These are phyloP conservation scores for Skeletonema marinoi DNA, from an alignment of 108 stramenopile species.

Conservation along the genomic window DNA sequence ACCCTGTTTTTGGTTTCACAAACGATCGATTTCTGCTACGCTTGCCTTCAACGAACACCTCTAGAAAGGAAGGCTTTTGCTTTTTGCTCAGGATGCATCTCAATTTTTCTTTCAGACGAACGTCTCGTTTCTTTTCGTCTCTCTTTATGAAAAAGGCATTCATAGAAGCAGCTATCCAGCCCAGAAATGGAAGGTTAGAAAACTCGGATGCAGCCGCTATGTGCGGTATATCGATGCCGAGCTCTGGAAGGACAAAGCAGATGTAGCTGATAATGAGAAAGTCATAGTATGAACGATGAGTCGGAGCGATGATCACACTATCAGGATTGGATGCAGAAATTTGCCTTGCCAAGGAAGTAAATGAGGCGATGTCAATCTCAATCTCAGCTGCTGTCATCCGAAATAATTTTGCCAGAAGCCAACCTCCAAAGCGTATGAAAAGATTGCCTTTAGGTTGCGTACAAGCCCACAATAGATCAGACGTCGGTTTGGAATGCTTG, in stretches of 20 bases:
- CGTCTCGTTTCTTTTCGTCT: constrained; percentile 52
- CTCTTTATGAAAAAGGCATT: constrained; percentile 78
- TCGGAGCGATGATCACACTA: constrained; percentile 78
- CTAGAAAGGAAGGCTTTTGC: constrained; percentile 47
- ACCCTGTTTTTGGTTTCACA: constrained; percentile 80
- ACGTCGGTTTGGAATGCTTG: constrained; percentile 22
- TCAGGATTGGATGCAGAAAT: constrained; percentile 12
- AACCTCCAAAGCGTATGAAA: constrained; percentile 62
- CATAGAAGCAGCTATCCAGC: constrained; percentile 56
- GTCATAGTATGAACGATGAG: constrained; percentile 88
- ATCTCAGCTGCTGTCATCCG: constrained; percentile 54
- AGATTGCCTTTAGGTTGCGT: constrained; percentile 74
- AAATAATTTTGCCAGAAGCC: constrained; percentile 63
- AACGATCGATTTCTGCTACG: constrained; percentile 84
- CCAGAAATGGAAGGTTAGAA: constrained; percentile 68
- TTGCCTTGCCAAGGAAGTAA: constrained; percentile 34
- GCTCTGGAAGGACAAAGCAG: constrained; percentile 81
- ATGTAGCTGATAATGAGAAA: constrained; percentile 83
- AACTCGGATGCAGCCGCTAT: constrained; percentile 86
- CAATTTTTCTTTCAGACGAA: constrained; percentile 37
- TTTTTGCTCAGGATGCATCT: constrained; percentile 6
- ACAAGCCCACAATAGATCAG: constrained; percentile 78
- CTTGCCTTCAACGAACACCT: constrained; percentile 87
- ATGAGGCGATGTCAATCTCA: constrained; percentile 72
- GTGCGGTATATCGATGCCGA: constrained; percentile 73